Base-by-base conservation (phyloP, 225 moss, liverwort and hornwort species). In the Straminergon stramineum region DNA sequence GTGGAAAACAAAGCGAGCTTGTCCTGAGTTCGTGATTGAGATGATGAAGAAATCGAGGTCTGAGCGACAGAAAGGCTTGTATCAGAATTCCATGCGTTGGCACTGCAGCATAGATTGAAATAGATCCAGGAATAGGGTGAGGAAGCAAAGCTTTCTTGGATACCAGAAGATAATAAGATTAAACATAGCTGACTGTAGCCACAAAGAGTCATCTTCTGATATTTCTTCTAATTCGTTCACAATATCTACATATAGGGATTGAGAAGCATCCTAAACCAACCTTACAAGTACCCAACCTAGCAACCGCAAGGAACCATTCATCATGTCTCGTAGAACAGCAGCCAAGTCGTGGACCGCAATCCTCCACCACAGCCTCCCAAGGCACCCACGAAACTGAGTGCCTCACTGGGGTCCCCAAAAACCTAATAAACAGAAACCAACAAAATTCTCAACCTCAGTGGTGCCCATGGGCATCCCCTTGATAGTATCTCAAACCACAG, bases 401-500 rank as follows among this genome's bases (percentile, higher is more conserved):
- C 15, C 31, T 63, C 27, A 11, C 37, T 61, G 31, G 62, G 51
- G 41, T 68, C 19, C 45, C 20, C 5, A 79, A 88, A 22, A 1
- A 34, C n/a, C 45, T 78, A 63, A 83, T 35, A 8, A 51, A 85
- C n/a, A 79, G 57, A 90, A 68, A 26, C 15, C 13, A 68, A 60
- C 52, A 23, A 20, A 23, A 75, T 60, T 63, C 32, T 35, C 85
- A 8, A 75, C 31, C n/a, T 92, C 85, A 92, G 76, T 89, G 89
- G 85, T 94, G 93, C 15, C 89, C 95, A 75, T 93, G 92, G 27
- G 91, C 91, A 89, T 92, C 88, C 30, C 93, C 92, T 92, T 93
- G 75, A 80, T 48, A 86, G 64, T 90, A 93, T 87, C 91, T 88
- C 79, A 93, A 68, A 41, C 90, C 93, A 60, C 90, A 91, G 53